Evolutionary conservation across 2,329 filamentous ascomycete species (phyloP).

Genomic region (Monilinia vaccinii-corymbosi): DNA sequence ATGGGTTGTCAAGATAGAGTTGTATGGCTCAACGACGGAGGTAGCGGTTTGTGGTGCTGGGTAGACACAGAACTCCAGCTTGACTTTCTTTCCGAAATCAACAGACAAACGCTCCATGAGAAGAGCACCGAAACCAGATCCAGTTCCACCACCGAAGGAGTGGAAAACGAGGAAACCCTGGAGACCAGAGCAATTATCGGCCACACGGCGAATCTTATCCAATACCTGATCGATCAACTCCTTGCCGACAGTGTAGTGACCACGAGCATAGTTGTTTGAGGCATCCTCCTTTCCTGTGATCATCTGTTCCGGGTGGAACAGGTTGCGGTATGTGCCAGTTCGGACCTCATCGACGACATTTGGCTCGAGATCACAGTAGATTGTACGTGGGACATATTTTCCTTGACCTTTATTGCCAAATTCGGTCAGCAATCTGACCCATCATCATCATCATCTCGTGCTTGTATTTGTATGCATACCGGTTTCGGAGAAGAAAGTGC

Average conservation of each 20-base stretch:
- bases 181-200: conserved; percentile 57
- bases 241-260: conserved; percentile 61
- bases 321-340: conserved; percentile 50
- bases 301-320: conserved; percentile 58
- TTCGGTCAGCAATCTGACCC: conserved; percentile 24
- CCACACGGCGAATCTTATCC: conserved; percentile 55
- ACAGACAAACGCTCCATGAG: conserved; percentile 54
- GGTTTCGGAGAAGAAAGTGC: conserved; percentile 99
- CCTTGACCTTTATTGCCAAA: conserved; percentile 61
- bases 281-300: conserved; percentile 62
- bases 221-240: conserved; percentile 55
- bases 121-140: conserved; percentile 57
- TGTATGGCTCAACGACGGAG: conserved; percentile 60
- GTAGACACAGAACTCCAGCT: conserved; percentile 59
- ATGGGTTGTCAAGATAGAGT: conserved; percentile 47
- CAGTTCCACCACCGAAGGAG: conserved; percentile 59
- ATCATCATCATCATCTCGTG: conserved; percentile 11
- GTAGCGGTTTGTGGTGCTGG: conserved; percentile 55
- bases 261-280: conserved; percentile 61
- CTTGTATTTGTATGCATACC: conserved; percentile 48
- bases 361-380: conserved; percentile 59
- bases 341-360: conserved; percentile 61
- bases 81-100: conserved; percentile 60
- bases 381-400: conserved; percentile 70
- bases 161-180: conserved; percentile 62